These are phyloP conservation scores for Mycena chlorophos DNA, from an alignment of 768 basidiomycete genomes.

Conservation along the genomic window DNA sequence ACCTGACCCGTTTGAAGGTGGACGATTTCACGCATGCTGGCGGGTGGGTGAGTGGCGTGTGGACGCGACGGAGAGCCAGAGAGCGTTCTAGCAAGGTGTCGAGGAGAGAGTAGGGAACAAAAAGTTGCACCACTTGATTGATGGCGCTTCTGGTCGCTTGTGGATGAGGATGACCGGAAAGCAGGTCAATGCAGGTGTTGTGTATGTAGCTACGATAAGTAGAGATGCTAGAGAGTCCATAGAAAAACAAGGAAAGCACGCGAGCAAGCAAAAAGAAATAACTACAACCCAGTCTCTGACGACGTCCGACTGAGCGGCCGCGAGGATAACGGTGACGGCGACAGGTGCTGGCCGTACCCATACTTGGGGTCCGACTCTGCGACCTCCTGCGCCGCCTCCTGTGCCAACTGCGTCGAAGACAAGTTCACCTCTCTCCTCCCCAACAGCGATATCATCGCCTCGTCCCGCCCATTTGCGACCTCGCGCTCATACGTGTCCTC, in stretches of 20 bases:
- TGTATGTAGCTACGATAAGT: not conserved
- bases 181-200: not conserved
- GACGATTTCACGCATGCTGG: slow-evolving; percentile 98
- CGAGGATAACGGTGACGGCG: slow-evolving; percentile 1
- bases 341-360: slow-evolving; percentile 4
- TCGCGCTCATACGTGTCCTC: slow-evolving; percentile 25
- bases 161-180: not conserved
- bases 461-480: slow-evolving; percentile 34
- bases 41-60: slow-evolving; percentile 43
- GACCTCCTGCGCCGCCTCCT: slow-evolving; percentile 18
- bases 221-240: not conserved
- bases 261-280: not conserved
- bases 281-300: not conserved
- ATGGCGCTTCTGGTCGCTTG: not conserved
- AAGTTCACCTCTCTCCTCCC: slow-evolving; percentile 24
- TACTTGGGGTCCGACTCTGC: slow-evolving; percentile 10
- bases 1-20: slow-evolving; percentile 99
- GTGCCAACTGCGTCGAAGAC: slow-evolving; percentile 29
- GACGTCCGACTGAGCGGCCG: not conserved
- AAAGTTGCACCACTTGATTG: slow-evolving; percentile 4
- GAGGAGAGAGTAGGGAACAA: not conserved
- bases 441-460: slow-evolving; percentile 41
- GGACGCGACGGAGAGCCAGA: slow-evolving; percentile 40
- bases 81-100: not conserved
- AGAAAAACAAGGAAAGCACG: not conserved